Conservation (phyloP, 2,329 filamentous ascomycete species). For the Tothia fuscella region DNA sequence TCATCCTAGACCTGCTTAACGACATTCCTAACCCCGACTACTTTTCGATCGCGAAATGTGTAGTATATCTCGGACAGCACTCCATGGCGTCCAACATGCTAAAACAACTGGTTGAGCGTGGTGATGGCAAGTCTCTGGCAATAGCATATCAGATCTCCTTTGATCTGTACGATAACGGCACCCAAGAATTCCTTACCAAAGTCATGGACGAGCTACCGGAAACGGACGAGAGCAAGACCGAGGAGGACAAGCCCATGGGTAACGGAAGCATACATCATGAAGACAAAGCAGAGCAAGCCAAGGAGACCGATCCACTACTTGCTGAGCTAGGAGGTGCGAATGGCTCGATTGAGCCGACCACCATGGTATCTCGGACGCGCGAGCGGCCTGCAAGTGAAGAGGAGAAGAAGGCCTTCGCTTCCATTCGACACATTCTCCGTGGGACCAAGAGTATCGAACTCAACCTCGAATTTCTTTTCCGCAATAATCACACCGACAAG, state of each 20-base stretch:
- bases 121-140: constrained; percentile 64
- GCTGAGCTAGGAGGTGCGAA: too few species aligned
- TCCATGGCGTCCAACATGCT: constrained; percentile 83
- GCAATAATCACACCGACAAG: constrained; percentile 87
- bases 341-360: constrained; percentile 24
- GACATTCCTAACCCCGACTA: constrained; percentile 89
- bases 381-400: constrained; percentile 34
- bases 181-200: constrained; percentile 88
- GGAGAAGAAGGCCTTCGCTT: constrained; percentile 42
- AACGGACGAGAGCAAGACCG: constrained; percentile 32
- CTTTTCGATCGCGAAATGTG: constrained; percentile 95
- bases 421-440: constrained; percentile 55
- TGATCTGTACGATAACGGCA: constrained; percentile 96
- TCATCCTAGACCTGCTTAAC: constrained; percentile 91
- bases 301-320: constrained; percentile 48
- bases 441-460: constrained; percentile 90
- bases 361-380: constrained; percentile 31
- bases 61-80: constrained; percentile 88
- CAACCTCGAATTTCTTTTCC: constrained; percentile 91
- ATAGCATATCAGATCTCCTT: constrained; percentile 97
- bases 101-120: constrained; percentile 65
- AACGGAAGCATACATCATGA: constrained; percentile 28
- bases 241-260: constrained; percentile 27
- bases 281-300: constrained; percentile 32
- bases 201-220: constrained; percentile 69